phyloP scores from a whole-genome alignment of 345 rosid genomes.

The Salix arbutifolia region DNA sequence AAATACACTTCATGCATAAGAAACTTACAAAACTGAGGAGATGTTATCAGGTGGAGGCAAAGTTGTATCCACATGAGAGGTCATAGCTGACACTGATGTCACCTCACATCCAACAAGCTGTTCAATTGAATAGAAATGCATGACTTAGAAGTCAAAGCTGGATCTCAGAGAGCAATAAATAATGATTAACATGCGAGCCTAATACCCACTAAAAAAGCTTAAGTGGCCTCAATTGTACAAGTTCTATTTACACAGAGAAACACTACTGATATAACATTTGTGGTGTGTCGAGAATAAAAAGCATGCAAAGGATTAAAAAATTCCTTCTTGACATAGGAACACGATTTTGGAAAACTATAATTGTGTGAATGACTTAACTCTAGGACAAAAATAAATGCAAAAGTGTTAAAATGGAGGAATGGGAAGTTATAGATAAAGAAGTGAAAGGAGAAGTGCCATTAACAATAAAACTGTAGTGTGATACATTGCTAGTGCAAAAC shows the following conservation, averaged over 20 bases:
- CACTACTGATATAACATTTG: background rate
- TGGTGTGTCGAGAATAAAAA: background rate
- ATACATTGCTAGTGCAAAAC: background rate
- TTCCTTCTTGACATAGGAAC: background rate
- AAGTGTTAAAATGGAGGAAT: background rate
- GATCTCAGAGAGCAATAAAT: background rate
- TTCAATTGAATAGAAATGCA: slow-evolving; percentile 25
- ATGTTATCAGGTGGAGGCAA: slow-evolving; percentile 87
- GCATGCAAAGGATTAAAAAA: too few species aligned
- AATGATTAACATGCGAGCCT: background rate
- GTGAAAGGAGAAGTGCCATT: background rate
- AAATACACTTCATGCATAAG: slow-evolving; percentile 6
- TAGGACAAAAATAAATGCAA: background rate
- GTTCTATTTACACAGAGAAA: background rate
- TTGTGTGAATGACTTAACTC: too few species aligned
- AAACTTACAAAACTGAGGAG: slow-evolving; percentile 79
- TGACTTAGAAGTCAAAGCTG: background rate
- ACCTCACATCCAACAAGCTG: slow-evolving; percentile 95
- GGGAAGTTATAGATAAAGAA: too few species aligned
- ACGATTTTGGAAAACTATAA: background rate
- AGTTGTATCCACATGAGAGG: slow-evolving; percentile 68
- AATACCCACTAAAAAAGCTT: background rate
- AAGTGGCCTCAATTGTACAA: background rate
- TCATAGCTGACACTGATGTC: slow-evolving; percentile 63
- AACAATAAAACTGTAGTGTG: background rate